Conservation (phyloP, 805 yeast genomes). For the Trichomonascus vanleenenianus region DNA sequence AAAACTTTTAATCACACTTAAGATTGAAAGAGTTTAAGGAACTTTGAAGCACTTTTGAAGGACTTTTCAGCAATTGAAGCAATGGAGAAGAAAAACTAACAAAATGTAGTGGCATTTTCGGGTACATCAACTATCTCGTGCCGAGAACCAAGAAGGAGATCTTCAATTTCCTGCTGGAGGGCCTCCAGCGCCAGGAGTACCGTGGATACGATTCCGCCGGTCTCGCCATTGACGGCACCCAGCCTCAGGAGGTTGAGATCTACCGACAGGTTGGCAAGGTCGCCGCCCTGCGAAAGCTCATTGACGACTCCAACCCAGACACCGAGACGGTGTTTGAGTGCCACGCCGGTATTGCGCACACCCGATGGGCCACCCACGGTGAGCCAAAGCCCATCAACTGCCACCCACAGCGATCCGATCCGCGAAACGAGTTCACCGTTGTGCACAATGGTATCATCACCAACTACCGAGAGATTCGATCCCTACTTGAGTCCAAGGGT, state of each 20-base stretch:
- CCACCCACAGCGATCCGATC: slow-evolving; percentile 93
- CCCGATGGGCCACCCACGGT: slow-evolving; percentile 99
- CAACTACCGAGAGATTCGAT: slow-evolving; percentile 84
- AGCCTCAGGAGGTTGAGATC: slow-evolving; percentile 58
- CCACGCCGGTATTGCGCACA: slow-evolving; percentile 97
- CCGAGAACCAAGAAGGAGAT: slow-evolving; percentile 91
- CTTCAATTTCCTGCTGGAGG: slow-evolving; percentile 75
- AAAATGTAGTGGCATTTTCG: slow-evolving; percentile 90
- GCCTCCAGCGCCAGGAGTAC: slow-evolving; percentile 74
- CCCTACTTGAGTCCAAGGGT: slow-evolving; percentile 74
- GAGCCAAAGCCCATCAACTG: slow-evolving; percentile 79
- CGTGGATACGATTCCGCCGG: slow-evolving; percentile 99
- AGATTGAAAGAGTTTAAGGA: no score
- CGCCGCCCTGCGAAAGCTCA: slow-evolving; percentile 62
- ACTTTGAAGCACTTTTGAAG: no score
- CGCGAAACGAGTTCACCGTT: slow-evolving; percentile 71
- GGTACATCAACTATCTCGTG: slow-evolving; percentile 91
- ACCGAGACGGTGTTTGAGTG: slow-evolving; percentile 54
- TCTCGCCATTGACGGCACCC: slow-evolving; percentile 88
- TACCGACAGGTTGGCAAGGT: slow-evolving; percentile 92
- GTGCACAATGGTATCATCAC: slow-evolving; percentile 99
- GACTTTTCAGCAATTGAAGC: no score
- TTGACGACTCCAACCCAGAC: slow-evolving; percentile 39
- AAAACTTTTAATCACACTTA: no score
- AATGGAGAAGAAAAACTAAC: no score